phyloP scores from a whole-genome alignment of 2,329 filamentous ascomycete species.

The Raffaelea albimanens region DNA sequence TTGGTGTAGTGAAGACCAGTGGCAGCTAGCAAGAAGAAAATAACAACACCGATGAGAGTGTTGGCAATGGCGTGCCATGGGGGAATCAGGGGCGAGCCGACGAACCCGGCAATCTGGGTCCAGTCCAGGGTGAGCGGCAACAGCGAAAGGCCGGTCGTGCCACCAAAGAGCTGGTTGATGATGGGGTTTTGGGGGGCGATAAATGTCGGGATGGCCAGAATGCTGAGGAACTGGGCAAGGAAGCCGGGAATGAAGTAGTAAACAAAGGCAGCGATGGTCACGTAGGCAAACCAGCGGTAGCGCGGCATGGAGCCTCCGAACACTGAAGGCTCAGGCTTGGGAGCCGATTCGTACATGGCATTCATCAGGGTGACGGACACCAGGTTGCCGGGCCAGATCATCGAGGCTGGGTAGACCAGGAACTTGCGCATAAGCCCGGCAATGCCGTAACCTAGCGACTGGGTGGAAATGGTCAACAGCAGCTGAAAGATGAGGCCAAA shows the following conservation, averaged over 20 bases:
- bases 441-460: slow-evolving; percentile 60
- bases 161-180: slow-evolving; percentile 41
- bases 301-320: slow-evolving; percentile 57
- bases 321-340: slow-evolving; percentile 37
- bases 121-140: slow-evolving; percentile 37
- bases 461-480: slow-evolving; percentile 57
- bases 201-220: slow-evolving; percentile 38
- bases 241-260: slow-evolving; percentile 47
- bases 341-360: slow-evolving; percentile 56
- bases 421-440: slow-evolving; percentile 59
- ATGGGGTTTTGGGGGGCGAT: slow-evolving; percentile 35
- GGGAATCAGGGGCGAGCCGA: slow-evolving; percentile 58
- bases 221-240: slow-evolving; percentile 37
- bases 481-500: slow-evolving; percentile 60
- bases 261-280: slow-evolving; percentile 30
- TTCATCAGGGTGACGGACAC: slow-evolving; percentile 60
- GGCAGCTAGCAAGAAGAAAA: slow-evolving; percentile 54
- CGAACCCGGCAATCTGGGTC: slow-evolving; percentile 59
- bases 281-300: slow-evolving; percentile 35
- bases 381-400: slow-evolving; percentile 66
- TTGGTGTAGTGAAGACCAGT: slow-evolving; percentile 55
- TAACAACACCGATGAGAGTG: slow-evolving; percentile 55
- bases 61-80: slow-evolving; percentile 69
- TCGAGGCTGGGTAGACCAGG: slow-evolving; percentile 55
- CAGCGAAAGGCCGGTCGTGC: slow-evolving; percentile 28